Evolutionary conservation across 106 monocot genomes (phyloP), one percentile per base, ranked within the genome.

Genomic region (Dendrobium officinale): DNA sequence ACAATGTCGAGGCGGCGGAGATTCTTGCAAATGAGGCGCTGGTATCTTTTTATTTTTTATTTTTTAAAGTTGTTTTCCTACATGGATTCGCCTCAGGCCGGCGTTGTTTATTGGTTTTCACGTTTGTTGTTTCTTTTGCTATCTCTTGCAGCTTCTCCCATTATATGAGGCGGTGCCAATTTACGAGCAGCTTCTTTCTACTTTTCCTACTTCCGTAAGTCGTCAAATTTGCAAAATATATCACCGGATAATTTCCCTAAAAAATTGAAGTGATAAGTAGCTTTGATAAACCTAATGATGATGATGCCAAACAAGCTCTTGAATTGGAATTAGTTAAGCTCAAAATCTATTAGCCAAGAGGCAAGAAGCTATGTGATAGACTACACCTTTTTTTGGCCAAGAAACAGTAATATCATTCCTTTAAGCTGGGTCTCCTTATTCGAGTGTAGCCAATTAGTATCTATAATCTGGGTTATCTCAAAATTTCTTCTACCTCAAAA

Each of bases 151-250:
- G 98, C 43, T 79, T 80, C 85, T 98, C 44, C 82, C 95, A 42
- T 84, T 98, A 22, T 79, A 80, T 1, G 98, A 92, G 79, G 89
- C 98, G 7, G 83, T 75, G 1, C 95, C 95, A 11, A 90, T 98
- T 19, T 98, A 98, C 22, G 98, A 98, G 89, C 88, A 89, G 81
- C 92, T 98, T 42, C 82, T 98, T 55, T 72, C 89, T 1, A 88
- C 91, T 13, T 98, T 95, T 75, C 98, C 98, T 4, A 98, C 98
- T 5, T 85, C 92, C 4, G 98, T 98, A 85, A 91, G 91, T 76
- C 77, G 27, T 77, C 17, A 24, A 74, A 22, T 44, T 2, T 44
- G n/a, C 42, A 73, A 9, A 73, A 41, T 42, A 73, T 73, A 1
- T 42, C 20, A 18, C 15, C 5, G 0, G 58, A 48, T 48, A 70